These are phyloP conservation scores for Saccharomycopsis sp. DNA, from an alignment of 805 yeast species.

Conservation along the genomic window DNA sequence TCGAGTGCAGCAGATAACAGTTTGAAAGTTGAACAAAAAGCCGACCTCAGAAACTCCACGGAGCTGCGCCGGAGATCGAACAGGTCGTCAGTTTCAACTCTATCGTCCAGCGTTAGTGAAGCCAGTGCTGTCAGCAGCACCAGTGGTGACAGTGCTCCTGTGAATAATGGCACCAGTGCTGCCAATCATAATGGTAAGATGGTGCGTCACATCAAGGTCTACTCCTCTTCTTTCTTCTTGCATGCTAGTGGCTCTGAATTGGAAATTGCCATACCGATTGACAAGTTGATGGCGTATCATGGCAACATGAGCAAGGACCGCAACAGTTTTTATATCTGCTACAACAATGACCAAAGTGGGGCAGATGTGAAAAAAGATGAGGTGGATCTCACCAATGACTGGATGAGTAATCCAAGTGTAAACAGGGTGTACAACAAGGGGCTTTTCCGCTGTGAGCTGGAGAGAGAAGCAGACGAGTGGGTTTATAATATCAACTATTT, in stretches of 20 bases:
- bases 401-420: constrained; percentile 16
- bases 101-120: too few relatives aligned
- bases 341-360: constrained; percentile 5
- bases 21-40: neutral
- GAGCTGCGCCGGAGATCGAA: too few relatives aligned
- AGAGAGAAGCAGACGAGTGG: constrained; percentile 14
- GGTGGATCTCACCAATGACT: constrained; percentile 12
- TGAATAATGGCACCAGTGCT: too few relatives aligned
- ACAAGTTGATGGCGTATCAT: constrained; percentile 19
- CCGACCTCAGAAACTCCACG: too few relatives aligned
- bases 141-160: too few relatives aligned
- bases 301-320: constrained; percentile 5
- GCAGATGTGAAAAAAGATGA: constrained; percentile 9
- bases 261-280: constrained; percentile 16
- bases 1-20: neutral
- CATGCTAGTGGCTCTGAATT: constrained; percentile 15
- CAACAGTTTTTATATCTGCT: constrained; percentile 18
- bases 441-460: constrained; percentile 10
- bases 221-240: constrained; percentile 16
- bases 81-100: too few relatives aligned
- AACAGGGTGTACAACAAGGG: constrained; percentile 17
- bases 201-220: constrained; percentile 7
- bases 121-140: too few relatives aligned
- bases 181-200: constrained; percentile 1
- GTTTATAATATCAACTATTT: constrained; percentile 15